Conservation (phyloP, 345 rosid species). For the Moricandia arvensis region DNA sequence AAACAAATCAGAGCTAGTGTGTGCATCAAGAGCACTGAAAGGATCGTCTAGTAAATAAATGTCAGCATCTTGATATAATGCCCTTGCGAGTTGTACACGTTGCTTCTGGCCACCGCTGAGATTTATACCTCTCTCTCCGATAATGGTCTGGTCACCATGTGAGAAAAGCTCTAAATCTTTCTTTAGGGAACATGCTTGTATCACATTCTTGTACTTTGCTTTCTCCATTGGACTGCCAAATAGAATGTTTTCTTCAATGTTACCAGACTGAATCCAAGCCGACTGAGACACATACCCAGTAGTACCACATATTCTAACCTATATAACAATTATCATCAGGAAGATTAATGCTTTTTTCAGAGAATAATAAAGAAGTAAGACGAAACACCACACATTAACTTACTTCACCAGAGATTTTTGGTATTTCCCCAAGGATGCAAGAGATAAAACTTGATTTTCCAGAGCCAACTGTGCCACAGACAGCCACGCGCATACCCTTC, state of each 20-base stretch:
- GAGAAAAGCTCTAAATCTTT: constrained; percentile 97
- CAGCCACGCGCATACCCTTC: constrained; percentile 98
- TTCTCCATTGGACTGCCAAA: constrained; percentile 97
- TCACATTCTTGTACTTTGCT: constrained; percentile 79
- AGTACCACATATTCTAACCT: constrained; percentile 93
- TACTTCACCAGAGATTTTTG: constrained; percentile 96
- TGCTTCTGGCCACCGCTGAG: constrained; percentile 99
- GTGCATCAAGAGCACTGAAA: constrained; percentile 99
- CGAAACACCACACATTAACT: constrained; percentile 39
- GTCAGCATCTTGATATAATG: constrained; percentile 98
- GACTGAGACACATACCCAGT: constrained; percentile 98
- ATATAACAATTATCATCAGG: constrained; percentile 32
- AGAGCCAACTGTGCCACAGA: constrained; percentile 96
- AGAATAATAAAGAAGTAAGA: constrained; percentile 9
- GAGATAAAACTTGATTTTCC: constrained; percentile 99
- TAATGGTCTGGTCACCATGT: constrained; percentile 97
- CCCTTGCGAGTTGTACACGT: constrained; percentile 99
- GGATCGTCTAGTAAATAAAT: constrained; percentile 97
- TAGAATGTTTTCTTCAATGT: constrained; percentile 97
- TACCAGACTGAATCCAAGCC: constrained; percentile 99
- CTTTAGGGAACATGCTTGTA: constrained; percentile 92
- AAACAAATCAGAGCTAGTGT: constrained; percentile 94
- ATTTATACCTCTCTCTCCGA: constrained; percentile 99
- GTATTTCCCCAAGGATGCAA: constrained; percentile 97
- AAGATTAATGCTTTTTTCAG: constrained; percentile 10